A percentile compares a stretch with the other conserved stretches of the same genome.
Evolutionary conservation across 2,329 filamentous ascomycete species (phyloP).

Genomic region (Ascochyta koolunga): DNA sequence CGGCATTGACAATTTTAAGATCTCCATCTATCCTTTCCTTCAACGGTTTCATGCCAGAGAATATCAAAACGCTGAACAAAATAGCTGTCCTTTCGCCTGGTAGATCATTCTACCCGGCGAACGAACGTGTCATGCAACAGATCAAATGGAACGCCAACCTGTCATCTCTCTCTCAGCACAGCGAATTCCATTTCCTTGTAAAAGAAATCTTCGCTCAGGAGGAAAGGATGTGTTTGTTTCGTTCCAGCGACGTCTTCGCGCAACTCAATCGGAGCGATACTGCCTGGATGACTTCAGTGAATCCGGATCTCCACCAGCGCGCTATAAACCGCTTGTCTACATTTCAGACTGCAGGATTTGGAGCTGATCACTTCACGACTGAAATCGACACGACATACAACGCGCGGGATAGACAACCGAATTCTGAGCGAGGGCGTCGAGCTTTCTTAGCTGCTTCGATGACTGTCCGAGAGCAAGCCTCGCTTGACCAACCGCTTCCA

Average conservation of each 20-base stretch:
- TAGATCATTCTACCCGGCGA: slow-evolving; percentile 53
- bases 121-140: slow-evolving; percentile 52
- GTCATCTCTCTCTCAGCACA: slow-evolving; percentile 42
- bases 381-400: slow-evolving; percentile 31
- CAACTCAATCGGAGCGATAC: background rate
- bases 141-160: slow-evolving; percentile 52
- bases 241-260: slow-evolving; percentile 8
- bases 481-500: slow-evolving; percentile 15
- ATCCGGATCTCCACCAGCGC: slow-evolving; percentile 30
- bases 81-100: slow-evolving; percentile 44
- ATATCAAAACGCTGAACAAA: slow-evolving; percentile 25
- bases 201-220: slow-evolving; percentile 34
- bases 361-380: slow-evolving; percentile 36
- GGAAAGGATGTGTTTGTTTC: slow-evolving; percentile 21
- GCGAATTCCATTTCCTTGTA: slow-evolving; percentile 29
- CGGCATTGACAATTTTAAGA: slow-evolving; percentile 56
- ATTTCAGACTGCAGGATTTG: slow-evolving; percentile 39
- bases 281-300: slow-evolving; percentile 6
- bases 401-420: slow-evolving; percentile 12
- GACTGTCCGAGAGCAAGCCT: slow-evolving; percentile 19
- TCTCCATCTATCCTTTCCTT: slow-evolving; percentile 60
- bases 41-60: slow-evolving; percentile 37
- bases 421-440: slow-evolving; percentile 17
- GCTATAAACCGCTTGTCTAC: slow-evolving; percentile 38
- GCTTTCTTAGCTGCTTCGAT: slow-evolving; percentile 24